A percentile compares a stretch with the other conserved stretches of the same genome.
phyloP scores from a whole-genome alignment of 2,329 filamentous ascomycete genomes.

The Dactylellina cionopaga region DNA sequence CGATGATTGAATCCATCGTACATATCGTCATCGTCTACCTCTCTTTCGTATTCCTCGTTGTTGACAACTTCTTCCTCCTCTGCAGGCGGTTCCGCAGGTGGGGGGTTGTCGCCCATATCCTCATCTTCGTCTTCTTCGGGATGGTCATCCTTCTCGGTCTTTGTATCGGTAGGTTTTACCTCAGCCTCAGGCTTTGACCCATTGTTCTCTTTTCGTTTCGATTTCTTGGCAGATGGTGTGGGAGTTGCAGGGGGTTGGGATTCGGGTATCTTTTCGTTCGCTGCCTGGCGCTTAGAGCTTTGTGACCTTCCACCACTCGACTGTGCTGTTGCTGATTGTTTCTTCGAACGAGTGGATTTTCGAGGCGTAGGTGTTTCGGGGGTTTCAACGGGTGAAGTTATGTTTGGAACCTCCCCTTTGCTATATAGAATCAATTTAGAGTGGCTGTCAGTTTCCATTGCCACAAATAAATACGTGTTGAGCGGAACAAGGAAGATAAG shows the following conservation, averaged over 20 bases:
- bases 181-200: conserved; percentile 28
- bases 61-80: conserved; percentile 60
- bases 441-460: conserved; percentile 3
- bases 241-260: conserved; percentile 34
- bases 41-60: conserved; percentile 69
- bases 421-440: neutral
- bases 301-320: conserved; percentile 28
- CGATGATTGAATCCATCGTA: conserved; percentile 69
- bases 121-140: conserved; percentile 49
- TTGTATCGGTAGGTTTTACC: conserved; percentile 56
- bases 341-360: conserved; percentile 46
- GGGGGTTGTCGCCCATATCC: conserved; percentile 45
- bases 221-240: conserved; percentile 35
- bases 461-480: neutral
- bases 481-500: neutral
- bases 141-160: conserved; percentile 49
- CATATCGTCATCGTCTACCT: conserved; percentile 74
- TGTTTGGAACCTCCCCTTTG: conserved; percentile 47
- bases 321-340: conserved; percentile 26
- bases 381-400: conserved; percentile 27
- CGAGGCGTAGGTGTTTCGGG: conserved; percentile 49
- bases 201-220: conserved; percentile 49
- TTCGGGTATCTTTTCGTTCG: conserved; percentile 46
- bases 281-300: conserved; percentile 34
- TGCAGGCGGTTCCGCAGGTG: conserved; percentile 60